Evolutionary conservation across 495 filamentous ascomycete species (phyloP), one percentile per base, ranked within the genome.

Genomic region (Penicillium odoratum): DNA sequence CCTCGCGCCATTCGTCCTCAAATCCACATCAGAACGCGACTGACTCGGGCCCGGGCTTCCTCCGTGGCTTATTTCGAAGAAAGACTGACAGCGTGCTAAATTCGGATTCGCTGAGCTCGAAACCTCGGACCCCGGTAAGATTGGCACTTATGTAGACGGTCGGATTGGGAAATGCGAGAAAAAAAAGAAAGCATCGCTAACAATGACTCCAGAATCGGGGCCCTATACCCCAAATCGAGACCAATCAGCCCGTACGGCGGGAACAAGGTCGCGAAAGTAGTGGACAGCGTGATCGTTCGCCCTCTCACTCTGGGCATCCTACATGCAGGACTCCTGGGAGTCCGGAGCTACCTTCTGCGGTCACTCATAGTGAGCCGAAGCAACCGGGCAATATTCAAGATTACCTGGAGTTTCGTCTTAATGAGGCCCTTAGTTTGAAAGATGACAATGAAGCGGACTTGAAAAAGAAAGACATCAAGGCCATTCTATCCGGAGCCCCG

Each of bases 401-500:
- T 34, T 59, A 58, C 13, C 36, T 73, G 2, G 69, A 73, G 16
- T 60, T 60, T 18, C 56, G 65, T 16, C 46, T 73, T 3, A 61
- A 67, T 5, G 48, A 45, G 6, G 55, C 50, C 9, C 15, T 25
- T 25, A 53, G 54, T 30, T 31, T 53, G 1, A 11, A 50, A 44
- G 57, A 49, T 1, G 28, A 26, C 21, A 9, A 15, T 11, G 56
- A 45, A 16, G 50, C 40, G 9, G 34, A 15, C n/a, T 72, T 90
- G 46, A 82, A 77, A 30, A 80, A 81, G 28, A 73, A 78, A 25
- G 87, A 90, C 48, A 68, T 90, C 56, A 85, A 87, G 66, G 81
- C 83, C 48, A 76, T 92, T 36, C 87, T 92, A 66, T 90, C 87
- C 30, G 88, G 88, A n/a, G 88, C 88, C 13, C 88, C 88, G 38